A percentile compares a stretch with the other conserved stretches of the same genome.
Conservation (phyloP, 441 rosid genomes). For the Metrosideros polymorpha region DNA sequence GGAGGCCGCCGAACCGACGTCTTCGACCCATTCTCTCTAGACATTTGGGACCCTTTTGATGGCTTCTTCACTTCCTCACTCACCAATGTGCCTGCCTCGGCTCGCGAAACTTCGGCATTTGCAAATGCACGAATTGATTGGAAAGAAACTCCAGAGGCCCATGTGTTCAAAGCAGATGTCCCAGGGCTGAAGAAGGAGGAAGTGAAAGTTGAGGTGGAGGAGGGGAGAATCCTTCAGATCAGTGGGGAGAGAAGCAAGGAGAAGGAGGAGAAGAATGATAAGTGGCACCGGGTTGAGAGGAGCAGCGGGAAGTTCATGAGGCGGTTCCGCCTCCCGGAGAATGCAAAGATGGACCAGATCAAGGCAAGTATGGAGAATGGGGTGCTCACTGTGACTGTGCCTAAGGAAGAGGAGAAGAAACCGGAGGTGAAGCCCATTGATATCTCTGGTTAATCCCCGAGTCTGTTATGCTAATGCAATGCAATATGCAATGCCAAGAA, state of each 20-base stretch:
- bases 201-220: neutral
- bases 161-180: neutral
- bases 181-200: conserved; percentile 4
- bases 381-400: conserved; percentile 1
- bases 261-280: neutral
- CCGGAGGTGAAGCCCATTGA: neutral
- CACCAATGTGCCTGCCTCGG: neutral
- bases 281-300: neutral
- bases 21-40: conserved; percentile 19
- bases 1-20: neutral
- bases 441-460: neutral
- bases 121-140: neutral
- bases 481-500: neutral
- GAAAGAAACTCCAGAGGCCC: conserved; percentile 3
- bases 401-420: neutral
- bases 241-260: conserved; percentile 2
- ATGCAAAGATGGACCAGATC: neutral
- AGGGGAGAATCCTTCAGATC: conserved; percentile 1
- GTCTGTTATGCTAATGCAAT: neutral
- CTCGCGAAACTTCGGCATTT: neutral
- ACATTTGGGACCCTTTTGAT: conserved; percentile 19
- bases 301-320: neutral
- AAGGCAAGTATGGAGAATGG: conserved; percentile 1
- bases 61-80: conserved; percentile 15
- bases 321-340: neutral